phyloP scores from a whole-genome alignment of 192 early-diverging fungal genomes.

The Coemansia sp. region DNA sequence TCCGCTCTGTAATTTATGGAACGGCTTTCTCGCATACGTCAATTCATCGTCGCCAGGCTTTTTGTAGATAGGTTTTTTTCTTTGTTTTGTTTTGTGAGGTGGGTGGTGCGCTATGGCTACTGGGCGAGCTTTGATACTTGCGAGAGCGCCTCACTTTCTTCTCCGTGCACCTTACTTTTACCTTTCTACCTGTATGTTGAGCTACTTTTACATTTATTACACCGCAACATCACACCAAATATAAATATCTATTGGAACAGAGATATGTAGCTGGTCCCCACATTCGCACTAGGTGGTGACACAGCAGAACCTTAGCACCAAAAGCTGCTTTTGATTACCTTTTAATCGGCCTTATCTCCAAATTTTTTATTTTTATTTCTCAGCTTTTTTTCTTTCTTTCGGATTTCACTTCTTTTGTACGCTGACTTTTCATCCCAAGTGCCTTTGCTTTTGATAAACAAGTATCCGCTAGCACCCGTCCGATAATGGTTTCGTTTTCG shows the following conservation, averaged over 20 bases:
- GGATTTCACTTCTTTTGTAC: background rate
- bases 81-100: conserved; percentile 5
- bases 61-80: background rate
- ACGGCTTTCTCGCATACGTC: conserved; percentile 22
- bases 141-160: conserved; percentile 12
- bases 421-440: background rate
- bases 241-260: too few relatives aligned
- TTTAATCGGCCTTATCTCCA: background rate
- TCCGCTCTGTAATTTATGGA: conserved; percentile 24
- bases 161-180: background rate
- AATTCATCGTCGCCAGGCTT: conserved; percentile 9
- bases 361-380: background rate
- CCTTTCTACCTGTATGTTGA: background rate
- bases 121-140: conserved; percentile 8
- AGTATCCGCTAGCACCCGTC: too few relatives aligned
- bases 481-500: conserved; percentile 44
- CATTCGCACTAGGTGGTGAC: too few relatives aligned
- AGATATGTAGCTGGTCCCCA: too few relatives aligned
- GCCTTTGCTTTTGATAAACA: too few relatives aligned
- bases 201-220: conserved; percentile 3
- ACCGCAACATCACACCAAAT: too few relatives aligned
- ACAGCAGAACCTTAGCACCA: too few relatives aligned
- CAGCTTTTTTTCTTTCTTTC: conserved; percentile 11
- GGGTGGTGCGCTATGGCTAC: conserved; percentile 14
- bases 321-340: too few relatives aligned